phyloP scores from a whole-genome alignment of 2,329 filamentous ascomycete species.

The Sordariomycetes sp. region DNA sequence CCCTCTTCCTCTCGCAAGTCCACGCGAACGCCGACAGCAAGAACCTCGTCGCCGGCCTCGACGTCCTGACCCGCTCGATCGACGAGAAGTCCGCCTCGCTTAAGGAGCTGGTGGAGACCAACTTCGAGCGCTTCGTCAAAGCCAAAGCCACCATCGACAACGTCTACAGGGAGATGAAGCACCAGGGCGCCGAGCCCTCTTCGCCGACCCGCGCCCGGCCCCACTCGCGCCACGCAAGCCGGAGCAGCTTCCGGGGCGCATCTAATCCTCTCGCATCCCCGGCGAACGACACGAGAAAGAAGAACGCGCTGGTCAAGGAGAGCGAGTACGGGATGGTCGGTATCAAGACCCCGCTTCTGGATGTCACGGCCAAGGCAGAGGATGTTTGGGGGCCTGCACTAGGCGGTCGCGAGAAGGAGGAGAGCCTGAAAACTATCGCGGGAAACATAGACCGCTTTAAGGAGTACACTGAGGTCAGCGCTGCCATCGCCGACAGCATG shows the following conservation, averaged over 20 bases:
- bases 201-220: slow-evolving; percentile 21
- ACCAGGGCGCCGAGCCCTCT: slow-evolving; percentile 43
- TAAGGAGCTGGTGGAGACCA: slow-evolving; percentile 92
- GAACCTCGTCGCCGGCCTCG: slow-evolving; percentile 68
- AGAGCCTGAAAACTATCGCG: slow-evolving; percentile 69
- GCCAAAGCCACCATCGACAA: slow-evolving; percentile 98
- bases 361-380: slow-evolving; percentile 87
- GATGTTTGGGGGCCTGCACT: slow-evolving; percentile 95
- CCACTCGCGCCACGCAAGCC: slow-evolving; percentile 59
- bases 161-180: slow-evolving; percentile 97
- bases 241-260: slow-evolving; percentile 49
- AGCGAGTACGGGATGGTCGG: slow-evolving; percentile 83
- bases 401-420: slow-evolving; percentile 83
- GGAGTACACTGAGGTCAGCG: slow-evolving; percentile 72
- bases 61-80: slow-evolving; percentile 81
- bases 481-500: slow-evolving; percentile 70
- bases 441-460: slow-evolving; percentile 68
- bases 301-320: slow-evolving; percentile 86
- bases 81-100: slow-evolving; percentile 96
- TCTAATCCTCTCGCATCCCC: slow-evolving; percentile 26
- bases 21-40: slow-evolving; percentile 80
- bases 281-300: slow-evolving; percentile 52
- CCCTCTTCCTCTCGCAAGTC: slow-evolving; percentile 83
- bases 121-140: slow-evolving; percentile 95
- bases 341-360: slow-evolving; percentile 78